Evolutionary conservation across 2,329 filamentous ascomycete species (phyloP), one percentile per base, ranked within the genome.

Genomic region (Fusarium torulosum): DNA sequence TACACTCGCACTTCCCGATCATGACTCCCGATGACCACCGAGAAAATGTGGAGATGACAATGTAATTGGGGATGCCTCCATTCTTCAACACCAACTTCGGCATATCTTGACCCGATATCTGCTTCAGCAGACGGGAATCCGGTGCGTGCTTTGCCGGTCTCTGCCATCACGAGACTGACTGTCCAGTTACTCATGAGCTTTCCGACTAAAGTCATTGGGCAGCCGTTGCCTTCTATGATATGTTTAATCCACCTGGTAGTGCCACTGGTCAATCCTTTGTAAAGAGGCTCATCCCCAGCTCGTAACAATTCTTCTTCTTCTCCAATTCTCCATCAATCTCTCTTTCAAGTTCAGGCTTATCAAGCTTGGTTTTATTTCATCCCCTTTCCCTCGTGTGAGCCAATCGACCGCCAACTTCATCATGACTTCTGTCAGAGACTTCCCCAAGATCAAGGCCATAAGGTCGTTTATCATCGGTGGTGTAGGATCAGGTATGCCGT

Each of bases 361-460:
- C 35, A 25, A 27, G 15, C 21, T 47, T n/a, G 33, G 17, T 10
- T 11, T 27, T 27, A 46, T n/a, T 25, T 13, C 9, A 31, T 44
- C 29, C 19, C 20, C 40, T 25, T 43, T 33, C 45, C 38, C n/a
- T 17, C 6, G 35, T 19, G 11, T 15, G 19, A 23, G 11, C 31
- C 43, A 54, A 50, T 62, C 31, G 33, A 41, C 35, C 17, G 14
- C 40, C 23, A 25, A 25, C 31, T 37, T 19, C 43, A 42, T 33
- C 52, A 86, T 86, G 84, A 77, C 82, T 69, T 80, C 80, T 70
- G 84, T 84, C 61, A 82, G 80, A 68, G 75, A 83, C 9, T 94
- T 94, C 71, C 91, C 91, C 45, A 91, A 85, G 55, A 93, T 95
- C 82, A 92, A 92, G 80, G 86, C 88, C 75, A 81, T 95, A 62